Percentiles rank a stretch among this genome's conserved stretches.
Conservation (phyloP, 2,329 filamentous ascomycete genomes). For the Teratosphaeria destructans region DNA sequence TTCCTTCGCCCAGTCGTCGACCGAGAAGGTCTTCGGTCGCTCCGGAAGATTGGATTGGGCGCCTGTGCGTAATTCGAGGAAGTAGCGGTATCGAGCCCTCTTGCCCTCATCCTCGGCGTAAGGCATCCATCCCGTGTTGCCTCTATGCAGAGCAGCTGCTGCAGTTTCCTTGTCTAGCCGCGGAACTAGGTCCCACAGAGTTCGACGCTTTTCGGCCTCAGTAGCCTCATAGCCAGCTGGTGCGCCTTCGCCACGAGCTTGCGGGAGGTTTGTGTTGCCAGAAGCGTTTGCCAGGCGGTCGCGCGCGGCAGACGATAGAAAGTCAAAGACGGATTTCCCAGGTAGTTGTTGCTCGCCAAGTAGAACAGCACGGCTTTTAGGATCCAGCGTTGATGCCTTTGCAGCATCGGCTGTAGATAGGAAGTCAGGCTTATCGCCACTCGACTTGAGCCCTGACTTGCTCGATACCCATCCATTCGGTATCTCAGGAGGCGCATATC, state of each 20-base stretch:
- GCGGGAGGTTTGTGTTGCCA: slow-evolving; percentile 66
- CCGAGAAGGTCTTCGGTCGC: slow-evolving; percentile 39
- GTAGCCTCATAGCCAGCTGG: slow-evolving; percentile 54
- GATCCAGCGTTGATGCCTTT: slow-evolving; percentile 63
- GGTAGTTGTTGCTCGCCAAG: slow-evolving; percentile 73
- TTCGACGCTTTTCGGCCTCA: slow-evolving; percentile 52
- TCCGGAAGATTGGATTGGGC: slow-evolving; percentile 49
- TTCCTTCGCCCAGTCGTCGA: slow-evolving; percentile 71
- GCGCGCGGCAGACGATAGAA: slow-evolving; percentile 65
- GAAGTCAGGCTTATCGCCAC: slow-evolving; percentile 29
- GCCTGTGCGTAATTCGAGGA: slow-evolving; percentile 67
- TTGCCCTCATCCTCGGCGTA: slow-evolving; percentile 78
- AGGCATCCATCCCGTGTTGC: slow-evolving; percentile 58
- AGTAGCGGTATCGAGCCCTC: slow-evolving; percentile 66
- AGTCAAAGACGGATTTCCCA: slow-evolving; percentile 88
- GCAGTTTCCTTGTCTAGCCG: slow-evolving; percentile 32
- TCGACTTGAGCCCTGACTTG: slow-evolving; percentile 16
- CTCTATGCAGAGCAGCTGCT: slow-evolving; percentile 36
- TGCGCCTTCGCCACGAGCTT: slow-evolving; percentile 60
- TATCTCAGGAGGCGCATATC: slow-evolving; percentile 56
- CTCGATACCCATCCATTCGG: slow-evolving; percentile 63
- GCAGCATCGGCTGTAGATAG: slow-evolving; percentile 67
- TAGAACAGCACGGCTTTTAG: slow-evolving; percentile 64
- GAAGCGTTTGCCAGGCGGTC: slow-evolving; percentile 66
- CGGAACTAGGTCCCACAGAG: slow-evolving; percentile 39